Evolutionary conservation across 208 protist genomes (phyloP).

Genomic region (Trypanosoma caninum): DNA sequence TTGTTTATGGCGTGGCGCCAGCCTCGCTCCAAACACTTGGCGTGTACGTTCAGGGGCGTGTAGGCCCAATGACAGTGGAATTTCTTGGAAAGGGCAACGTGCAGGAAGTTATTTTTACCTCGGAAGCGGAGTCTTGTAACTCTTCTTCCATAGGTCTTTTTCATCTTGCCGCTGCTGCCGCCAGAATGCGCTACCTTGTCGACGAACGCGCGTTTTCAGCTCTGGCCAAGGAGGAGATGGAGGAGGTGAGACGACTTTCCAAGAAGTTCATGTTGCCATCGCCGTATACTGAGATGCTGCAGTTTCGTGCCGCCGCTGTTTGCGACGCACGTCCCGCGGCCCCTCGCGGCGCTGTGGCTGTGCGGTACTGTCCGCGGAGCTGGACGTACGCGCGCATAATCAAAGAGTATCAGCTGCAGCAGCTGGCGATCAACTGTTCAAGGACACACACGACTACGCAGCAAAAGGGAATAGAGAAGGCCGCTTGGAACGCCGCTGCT

Average conservation of each 20-base stretch:
- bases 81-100: slow-evolving; percentile 36
- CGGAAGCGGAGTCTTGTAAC: slow-evolving; percentile 2
- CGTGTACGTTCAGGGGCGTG: slow-evolving; percentile 39
- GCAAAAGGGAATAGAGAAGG: not conserved
- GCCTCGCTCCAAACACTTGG: slow-evolving; percentile 16
- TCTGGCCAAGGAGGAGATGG: slow-evolving; percentile 23
- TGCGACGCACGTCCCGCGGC: not conserved
- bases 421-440: slow-evolving; percentile 9
- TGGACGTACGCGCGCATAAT: slow-evolving; percentile 15
- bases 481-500: not conserved
- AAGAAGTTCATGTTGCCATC: slow-evolving; percentile 33
- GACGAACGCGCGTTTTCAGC: slow-evolving; percentile 16
- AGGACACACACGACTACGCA: slow-evolving; percentile 1
- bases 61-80: slow-evolving; percentile 50
- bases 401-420: slow-evolving; percentile 5
- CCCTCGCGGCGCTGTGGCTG: not conserved
- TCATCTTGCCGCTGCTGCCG: slow-evolving; percentile 37
- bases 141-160: slow-evolving; percentile 28
- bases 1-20: slow-evolving; percentile 39
- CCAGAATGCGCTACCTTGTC: slow-evolving; percentile 22
- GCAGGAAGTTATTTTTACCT: slow-evolving; percentile 8
- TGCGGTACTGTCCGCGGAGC: slow-evolving; percentile 22
- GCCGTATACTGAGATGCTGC: slow-evolving; percentile 56
- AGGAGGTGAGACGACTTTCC: slow-evolving; percentile 50
- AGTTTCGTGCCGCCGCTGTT: not conserved